A percentile compares a stretch with the other conserved stretches of the same genome.
Conservation (phyloP, 164 flowering plant genomes). For the Vitis labrusca region DNA sequence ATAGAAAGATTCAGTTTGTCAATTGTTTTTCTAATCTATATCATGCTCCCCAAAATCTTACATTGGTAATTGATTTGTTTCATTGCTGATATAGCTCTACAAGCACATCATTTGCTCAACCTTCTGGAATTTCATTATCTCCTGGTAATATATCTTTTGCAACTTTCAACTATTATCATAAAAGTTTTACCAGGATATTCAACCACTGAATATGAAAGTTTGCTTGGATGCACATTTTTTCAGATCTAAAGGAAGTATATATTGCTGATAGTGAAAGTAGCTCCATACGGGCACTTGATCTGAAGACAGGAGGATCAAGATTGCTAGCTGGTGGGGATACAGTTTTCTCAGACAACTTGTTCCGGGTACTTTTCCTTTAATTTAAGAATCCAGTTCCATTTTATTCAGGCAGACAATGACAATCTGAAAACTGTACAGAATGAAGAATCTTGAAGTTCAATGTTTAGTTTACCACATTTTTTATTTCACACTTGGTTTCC, state of each 20-base stretch:
- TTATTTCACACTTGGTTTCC: background rate
- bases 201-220: too few relatives aligned
- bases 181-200: background rate
- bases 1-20: background rate
- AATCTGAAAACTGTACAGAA: background rate
- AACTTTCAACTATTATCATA: background rate
- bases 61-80: slow-evolving; percentile 11
- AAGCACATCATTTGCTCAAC: slow-evolving; percentile 91
- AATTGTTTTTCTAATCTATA: background rate
- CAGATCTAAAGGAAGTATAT: slow-evolving; percentile 67
- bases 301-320: slow-evolving; percentile 86
- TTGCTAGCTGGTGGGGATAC: slow-evolving; percentile 94
- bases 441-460: background rate
- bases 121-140: slow-evolving; percentile 84
- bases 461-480: background rate
- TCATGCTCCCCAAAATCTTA: background rate
- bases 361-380: slow-evolving; percentile 48
- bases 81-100: slow-evolving; percentile 46
- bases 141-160: slow-evolving; percentile 53
- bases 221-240: slow-evolving; percentile 1
- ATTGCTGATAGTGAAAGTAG: slow-evolving; percentile 99
- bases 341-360: slow-evolving; percentile 78
- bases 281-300: slow-evolving; percentile 81
- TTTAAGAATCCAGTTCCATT: background rate
- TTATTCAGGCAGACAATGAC: background rate